Conservation (phyloP, 1,284 basidiomycete genomes). For the Sporisorium exsertum region DNA sequence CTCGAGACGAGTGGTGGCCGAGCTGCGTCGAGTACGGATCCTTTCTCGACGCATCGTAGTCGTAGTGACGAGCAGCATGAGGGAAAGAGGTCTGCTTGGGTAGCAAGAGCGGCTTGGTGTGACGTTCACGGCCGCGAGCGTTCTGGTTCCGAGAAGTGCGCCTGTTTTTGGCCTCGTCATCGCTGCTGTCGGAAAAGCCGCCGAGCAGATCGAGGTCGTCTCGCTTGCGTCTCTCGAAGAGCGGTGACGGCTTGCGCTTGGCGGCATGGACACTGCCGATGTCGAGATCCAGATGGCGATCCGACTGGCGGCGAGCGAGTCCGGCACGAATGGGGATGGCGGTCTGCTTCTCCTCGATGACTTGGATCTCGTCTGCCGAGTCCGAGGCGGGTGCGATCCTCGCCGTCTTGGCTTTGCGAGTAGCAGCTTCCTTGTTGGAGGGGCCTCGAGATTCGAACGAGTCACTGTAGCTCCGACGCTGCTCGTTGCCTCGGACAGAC, state of each 20-base stretch:
- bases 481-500: neutral
- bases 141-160: neutral
- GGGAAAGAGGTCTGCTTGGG: constrained; percentile 8
- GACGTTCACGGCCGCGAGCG: constrained; percentile 25
- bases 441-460: neutral
- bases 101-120: constrained; percentile 23
- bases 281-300: constrained; percentile 37
- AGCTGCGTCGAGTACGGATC: neutral
- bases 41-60: neutral
- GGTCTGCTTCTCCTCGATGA: constrained; percentile 28
- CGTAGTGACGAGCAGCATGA: constrained; percentile 10
- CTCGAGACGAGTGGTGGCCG: constrained; percentile 2
- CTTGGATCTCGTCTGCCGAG: constrained; percentile 39
- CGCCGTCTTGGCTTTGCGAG: neutral
- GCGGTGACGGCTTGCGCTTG: constrained; percentile 21
- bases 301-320: constrained; percentile 6
- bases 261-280: constrained; percentile 31
- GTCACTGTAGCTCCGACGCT: neutral
- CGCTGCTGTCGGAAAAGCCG: constrained; percentile 26
- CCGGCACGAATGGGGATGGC: constrained; percentile 36
- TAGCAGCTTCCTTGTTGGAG: neutral
- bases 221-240: constrained; percentile 23
- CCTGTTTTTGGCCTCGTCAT: constrained; percentile 6
- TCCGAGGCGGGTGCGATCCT: neutral
- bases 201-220: constrained; percentile 34